Evolutionary conservation across 2,329 filamentous ascomycete species (phyloP).

Genomic region (Botrytis paeoniae): DNA sequence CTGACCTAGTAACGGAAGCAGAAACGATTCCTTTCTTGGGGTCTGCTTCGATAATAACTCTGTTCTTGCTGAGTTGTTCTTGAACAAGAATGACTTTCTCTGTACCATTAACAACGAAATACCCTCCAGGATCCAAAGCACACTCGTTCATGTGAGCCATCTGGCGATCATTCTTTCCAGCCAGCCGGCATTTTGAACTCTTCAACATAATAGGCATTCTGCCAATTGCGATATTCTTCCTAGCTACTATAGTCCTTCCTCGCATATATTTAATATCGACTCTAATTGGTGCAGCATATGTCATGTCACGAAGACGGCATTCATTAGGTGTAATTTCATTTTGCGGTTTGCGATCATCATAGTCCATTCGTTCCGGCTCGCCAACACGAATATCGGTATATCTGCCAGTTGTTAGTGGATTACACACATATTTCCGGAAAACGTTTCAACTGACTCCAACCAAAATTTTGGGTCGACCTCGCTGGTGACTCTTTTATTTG

Average conservation of each 20-base stretch:
- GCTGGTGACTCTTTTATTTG: slow-evolving; percentile 83
- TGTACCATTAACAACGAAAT: slow-evolving; percentile 96
- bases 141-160: slow-evolving; percentile 96
- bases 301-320: slow-evolving; percentile 93
- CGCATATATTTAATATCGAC: slow-evolving; percentile 90
- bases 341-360: slow-evolving; percentile 66
- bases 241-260: slow-evolving; percentile 71
- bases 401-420: slow-evolving; percentile 24
- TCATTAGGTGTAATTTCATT: slow-evolving; percentile 89
- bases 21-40: slow-evolving; percentile 90
- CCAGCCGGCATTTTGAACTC: slow-evolving; percentile 87
- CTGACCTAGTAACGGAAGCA: slow-evolving; percentile 76
- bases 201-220: slow-evolving; percentile 96
- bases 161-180: slow-evolving; percentile 76
- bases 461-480: slow-evolving; percentile 92
- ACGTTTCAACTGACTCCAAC: slow-evolving; percentile 57
- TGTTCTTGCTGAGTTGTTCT: slow-evolving; percentile 98
- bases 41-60: slow-evolving; percentile 93
- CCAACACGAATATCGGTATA: slow-evolving; percentile 89
- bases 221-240: slow-evolving; percentile 76
- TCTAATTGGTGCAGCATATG: slow-evolving; percentile 92
- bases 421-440: neutral
- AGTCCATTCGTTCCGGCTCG: slow-evolving; percentile 74
- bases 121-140: slow-evolving; percentile 91
- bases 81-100: slow-evolving; percentile 99